These are phyloP conservation scores for Letharia columbiana DNA, from an alignment of 495 filamentous ascomycete genomes.

Conservation along the genomic window DNA sequence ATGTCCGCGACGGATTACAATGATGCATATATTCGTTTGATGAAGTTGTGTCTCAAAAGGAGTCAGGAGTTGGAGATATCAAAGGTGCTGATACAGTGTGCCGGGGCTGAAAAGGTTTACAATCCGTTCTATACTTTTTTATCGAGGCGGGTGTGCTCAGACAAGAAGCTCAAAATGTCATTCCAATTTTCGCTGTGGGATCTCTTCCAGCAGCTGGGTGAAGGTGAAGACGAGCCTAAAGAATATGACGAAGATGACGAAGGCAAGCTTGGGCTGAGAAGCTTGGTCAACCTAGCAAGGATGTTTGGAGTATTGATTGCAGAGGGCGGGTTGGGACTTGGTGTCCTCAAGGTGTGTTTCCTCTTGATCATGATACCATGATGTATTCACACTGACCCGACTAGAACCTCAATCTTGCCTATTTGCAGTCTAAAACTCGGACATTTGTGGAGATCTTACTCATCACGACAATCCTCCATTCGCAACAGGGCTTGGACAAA, in stretches of 20 bases:
- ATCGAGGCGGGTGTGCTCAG: slow-evolving; percentile 61
- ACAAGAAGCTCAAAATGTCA: slow-evolving; percentile 61
- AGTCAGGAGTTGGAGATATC: slow-evolving; percentile 81
- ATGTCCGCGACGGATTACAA: slow-evolving; percentile 81
- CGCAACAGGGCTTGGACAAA: slow-evolving; percentile 32
- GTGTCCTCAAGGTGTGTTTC: slow-evolving; percentile 48
- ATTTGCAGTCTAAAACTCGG: slow-evolving; percentile 65
- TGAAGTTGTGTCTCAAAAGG: slow-evolving; percentile 76
- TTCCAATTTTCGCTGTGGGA: slow-evolving; percentile 85
- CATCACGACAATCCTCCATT: slow-evolving; percentile 62
- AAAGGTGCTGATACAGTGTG: slow-evolving; percentile 79
- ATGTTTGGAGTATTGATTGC: slow-evolving; percentile 71
- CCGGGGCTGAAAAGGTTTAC: slow-evolving; percentile 70
- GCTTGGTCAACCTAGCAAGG: slow-evolving; percentile 81
- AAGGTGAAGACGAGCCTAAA: slow-evolving; percentile 53
- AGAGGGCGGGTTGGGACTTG: slow-evolving; percentile 53
- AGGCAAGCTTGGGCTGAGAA: slow-evolving; percentile 46
- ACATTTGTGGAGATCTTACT: slow-evolving; percentile 73
- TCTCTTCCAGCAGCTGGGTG: slow-evolving; percentile 77
- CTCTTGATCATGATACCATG: slow-evolving; percentile 1
- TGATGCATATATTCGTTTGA: slow-evolving; percentile 67
- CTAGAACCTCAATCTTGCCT: slow-evolving; percentile 61
- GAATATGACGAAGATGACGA: slow-evolving; percentile 38
- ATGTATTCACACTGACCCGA: slow-evolving; percentile 17
- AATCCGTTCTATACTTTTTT: slow-evolving; percentile 92